Evolutionary conservation across 768 basidiomycete genomes (phyloP), one percentile per base, ranked within the genome.

Genomic region (Termitomyces sp.): DNA sequence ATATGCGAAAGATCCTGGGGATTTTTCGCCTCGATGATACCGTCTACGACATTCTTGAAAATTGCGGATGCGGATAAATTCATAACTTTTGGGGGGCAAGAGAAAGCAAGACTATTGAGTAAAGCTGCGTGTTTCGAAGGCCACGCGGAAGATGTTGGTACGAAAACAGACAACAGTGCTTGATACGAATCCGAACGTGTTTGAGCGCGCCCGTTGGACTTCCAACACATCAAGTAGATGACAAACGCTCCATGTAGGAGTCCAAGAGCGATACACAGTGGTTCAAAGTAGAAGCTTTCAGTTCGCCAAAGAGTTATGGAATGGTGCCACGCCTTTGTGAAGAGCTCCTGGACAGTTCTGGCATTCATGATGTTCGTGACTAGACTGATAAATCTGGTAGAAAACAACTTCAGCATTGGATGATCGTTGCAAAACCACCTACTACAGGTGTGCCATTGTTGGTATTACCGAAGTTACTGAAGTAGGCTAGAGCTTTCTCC

Each of bases 121-220:
- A 75, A 68, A 52, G 59, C 39, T 44, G 70, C 65, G 64, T 82
- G 78, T 36, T 72, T 70, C 20, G 65, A 66, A 11, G 81, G 76
- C 81, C 80, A 82, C 45, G 79, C 73, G n/a, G 75, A 75, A 48
- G 71, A 75, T 1, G 77, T 77, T 6, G 83, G 81, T 1, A 72
- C 73, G n/a, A 83, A 58, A 39, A 84, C 62, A 4, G 72, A 69
- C 46, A 76, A 71, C 18, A 84, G 72, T 20, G 77, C 79, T 64
- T 74, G 75, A 36, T 75, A 68, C 42, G 69, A 40, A 53, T 61
- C 40, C 2, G 44, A 55, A 39, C 28, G 52, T 28, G 18, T 16
- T 49, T 2, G 22, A 16, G 39, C 13, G 28, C 18, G 28, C 18
- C 55, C 42, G 15, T 44, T 55, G 28, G 32, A 50, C 55, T 15